A percentile compares a stretch with the other conserved stretches of the same genome.
These are phyloP conservation scores for Hericium rajendrae DNA, from an alignment of 768 basidiomycete species.

Conservation along the genomic window DNA sequence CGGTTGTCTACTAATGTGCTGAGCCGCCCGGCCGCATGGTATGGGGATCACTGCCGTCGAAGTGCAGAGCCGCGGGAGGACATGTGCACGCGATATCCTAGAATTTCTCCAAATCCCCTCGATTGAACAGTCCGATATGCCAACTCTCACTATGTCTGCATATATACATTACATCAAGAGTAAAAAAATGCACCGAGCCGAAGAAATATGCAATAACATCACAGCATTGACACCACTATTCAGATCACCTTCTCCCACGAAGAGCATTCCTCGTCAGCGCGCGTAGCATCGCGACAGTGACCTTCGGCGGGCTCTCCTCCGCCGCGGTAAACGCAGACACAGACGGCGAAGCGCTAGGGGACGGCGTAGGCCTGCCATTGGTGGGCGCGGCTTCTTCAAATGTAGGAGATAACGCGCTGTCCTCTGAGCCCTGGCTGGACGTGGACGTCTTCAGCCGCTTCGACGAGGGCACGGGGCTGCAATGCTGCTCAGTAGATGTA, in stretches of 20 bases:
- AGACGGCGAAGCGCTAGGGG: slow-evolving; percentile 7
- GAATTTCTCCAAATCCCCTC: too few relatives aligned
- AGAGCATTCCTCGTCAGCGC: slow-evolving; percentile 9
- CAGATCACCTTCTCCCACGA: neutral
- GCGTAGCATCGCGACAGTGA: slow-evolving; percentile 15
- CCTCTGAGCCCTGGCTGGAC: slow-evolving; percentile 3
- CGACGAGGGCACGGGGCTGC: slow-evolving; percentile 10
- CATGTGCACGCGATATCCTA: too few relatives aligned
- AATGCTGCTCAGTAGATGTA: neutral
- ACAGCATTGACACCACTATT: too few relatives aligned
- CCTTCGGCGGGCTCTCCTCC: slow-evolving; percentile 1
- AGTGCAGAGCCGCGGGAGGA: too few relatives aligned
- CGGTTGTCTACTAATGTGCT: too few relatives aligned
- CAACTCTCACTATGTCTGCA: too few relatives aligned
- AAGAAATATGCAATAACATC: too few relatives aligned
- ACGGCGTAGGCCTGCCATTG: slow-evolving; percentile 7
- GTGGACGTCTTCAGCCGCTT: slow-evolving; percentile 12
- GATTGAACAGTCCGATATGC: too few relatives aligned
- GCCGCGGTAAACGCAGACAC: slow-evolving; percentile 4
- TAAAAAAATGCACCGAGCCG: too few relatives aligned
- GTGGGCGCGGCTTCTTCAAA: neutral
- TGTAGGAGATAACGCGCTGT: neutral
- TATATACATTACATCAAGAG: too few relatives aligned
- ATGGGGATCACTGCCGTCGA: too few relatives aligned
- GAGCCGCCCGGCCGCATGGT: too few relatives aligned